Evolutionary conservation across 2,329 filamentous ascomycete genomes (phyloP).

Genomic region (Colletotrichum shisoi): DNA sequence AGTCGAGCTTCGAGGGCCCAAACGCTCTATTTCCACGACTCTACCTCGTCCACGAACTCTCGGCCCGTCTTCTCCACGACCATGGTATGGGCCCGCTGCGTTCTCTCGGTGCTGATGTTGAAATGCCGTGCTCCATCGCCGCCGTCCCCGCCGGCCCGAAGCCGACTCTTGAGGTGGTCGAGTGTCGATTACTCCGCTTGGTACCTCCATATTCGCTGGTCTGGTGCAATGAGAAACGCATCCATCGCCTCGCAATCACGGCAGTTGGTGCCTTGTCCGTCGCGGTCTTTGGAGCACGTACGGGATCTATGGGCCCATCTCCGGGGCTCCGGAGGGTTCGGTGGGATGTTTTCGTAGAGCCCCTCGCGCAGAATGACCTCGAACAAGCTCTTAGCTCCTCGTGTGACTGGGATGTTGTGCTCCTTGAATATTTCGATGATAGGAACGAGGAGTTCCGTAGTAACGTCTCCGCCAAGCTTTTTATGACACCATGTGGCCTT

Average conservation of each 20-base stretch:
- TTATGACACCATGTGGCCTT: background rate
- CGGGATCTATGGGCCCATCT: conserved; percentile 3
- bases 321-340: background rate
- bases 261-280: background rate
- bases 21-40: background rate
- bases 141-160: background rate
- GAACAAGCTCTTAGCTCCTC: background rate
- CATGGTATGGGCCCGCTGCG: background rate
- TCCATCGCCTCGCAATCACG: background rate
- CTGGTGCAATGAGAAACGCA: conserved; percentile 1
- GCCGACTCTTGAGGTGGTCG: background rate
- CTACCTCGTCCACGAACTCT: conserved; percentile 1
- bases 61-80: conserved; percentile 10
- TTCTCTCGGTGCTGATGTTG: background rate
- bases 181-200: background rate
- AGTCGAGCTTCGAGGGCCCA: background rate
- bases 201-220: background rate
- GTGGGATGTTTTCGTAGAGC: background rate
- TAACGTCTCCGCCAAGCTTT: background rate
- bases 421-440: background rate
- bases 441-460: background rate
- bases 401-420: background rate
- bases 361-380: background rate
- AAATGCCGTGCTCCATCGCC: background rate
- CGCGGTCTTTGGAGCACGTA: background rate